phyloP scores from a whole-genome alignment of 345 rosid genomes.

The Lumnitzera littorea region DNA sequence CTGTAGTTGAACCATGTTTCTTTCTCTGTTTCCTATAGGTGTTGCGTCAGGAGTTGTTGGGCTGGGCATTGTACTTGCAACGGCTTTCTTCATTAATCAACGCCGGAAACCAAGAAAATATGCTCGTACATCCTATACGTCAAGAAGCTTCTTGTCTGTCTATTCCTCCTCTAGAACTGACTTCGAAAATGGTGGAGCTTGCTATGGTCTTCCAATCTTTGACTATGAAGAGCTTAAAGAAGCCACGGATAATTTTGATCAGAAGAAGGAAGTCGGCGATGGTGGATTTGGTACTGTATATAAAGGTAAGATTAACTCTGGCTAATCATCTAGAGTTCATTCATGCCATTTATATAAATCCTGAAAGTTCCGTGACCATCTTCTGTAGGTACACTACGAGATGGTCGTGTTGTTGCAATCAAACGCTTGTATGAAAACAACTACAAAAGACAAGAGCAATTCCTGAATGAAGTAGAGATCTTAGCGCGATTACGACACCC shows the following conservation, averaged over 20 bases:
- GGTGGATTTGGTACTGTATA: conserved; percentile 95
- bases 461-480: conserved; percentile 76
- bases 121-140: conserved; percentile 19
- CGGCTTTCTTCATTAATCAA: conserved; percentile 7
- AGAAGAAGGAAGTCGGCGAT: conserved; percentile 68
- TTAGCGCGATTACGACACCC: conserved; percentile 58
- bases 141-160: conserved; percentile 32
- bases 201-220: conserved; percentile 46
- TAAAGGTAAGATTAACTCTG: conserved; percentile 35
- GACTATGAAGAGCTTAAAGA: conserved; percentile 53
- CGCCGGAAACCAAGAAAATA: conserved; percentile 23
- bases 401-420: conserved; percentile 77
- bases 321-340: not conserved
- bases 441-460: conserved; percentile 68
- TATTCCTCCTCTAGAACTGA: conserved; percentile 31
- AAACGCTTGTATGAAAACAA: conserved; percentile 79
- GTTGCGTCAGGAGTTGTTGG: conserved; percentile 11
- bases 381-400: conserved; percentile 55
- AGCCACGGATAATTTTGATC: conserved; percentile 71
- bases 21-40: conserved; percentile 17
- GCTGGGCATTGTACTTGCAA: conserved; percentile 6
- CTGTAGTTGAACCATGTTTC: too few relatives aligned
- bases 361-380: too few relatives aligned
- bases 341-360: not conserved
- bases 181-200: conserved; percentile 30